phyloP scores from a whole-genome alignment of 192 early-diverging fungal genomes.

The Funneliformis geosporum region DNA sequence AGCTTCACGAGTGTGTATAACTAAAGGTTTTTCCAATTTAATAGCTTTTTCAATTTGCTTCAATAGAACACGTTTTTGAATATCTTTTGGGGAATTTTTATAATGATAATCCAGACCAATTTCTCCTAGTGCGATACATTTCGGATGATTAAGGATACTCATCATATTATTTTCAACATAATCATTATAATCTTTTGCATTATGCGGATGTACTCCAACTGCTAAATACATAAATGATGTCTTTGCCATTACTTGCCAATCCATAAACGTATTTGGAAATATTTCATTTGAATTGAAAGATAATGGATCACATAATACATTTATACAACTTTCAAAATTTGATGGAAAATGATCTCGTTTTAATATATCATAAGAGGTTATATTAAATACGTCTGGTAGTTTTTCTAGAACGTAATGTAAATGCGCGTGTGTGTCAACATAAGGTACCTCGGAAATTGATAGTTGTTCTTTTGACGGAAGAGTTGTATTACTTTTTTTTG shows the following conservation, averaged over 20 bases:
- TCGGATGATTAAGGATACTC: constrained; percentile 16
- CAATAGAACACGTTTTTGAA: constrained; percentile 14
- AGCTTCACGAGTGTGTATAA: constrained; percentile 33
- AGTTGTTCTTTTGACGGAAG: constrained; percentile 19
- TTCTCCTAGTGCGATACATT: constrained; percentile 26
- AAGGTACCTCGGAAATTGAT: constrained; percentile 2
- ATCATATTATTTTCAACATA: constrained; percentile 22
- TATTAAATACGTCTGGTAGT: neutral
- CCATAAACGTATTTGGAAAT: constrained; percentile 20
- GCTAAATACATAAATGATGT: constrained; percentile 29
- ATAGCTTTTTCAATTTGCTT: constrained; percentile 19
- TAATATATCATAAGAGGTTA: neutral
- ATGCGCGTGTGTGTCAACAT: constrained; percentile 27
- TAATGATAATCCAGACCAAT: constrained; percentile 35
- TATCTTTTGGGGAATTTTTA: constrained; percentile 21
- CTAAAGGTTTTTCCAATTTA: constrained; percentile 24
- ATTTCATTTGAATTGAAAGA: constrained; percentile 16
- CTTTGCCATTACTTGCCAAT: constrained; percentile 21
- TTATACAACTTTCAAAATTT: constrained; percentile 25
- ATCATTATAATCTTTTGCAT: constrained; percentile 29
- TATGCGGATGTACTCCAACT: constrained; percentile 30
- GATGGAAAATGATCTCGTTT: constrained; percentile 21
- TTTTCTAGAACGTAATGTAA: constrained; percentile 29
- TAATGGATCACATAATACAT: constrained; percentile 30
- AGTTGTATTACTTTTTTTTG: neutral